phyloP scores from a whole-genome alignment of 2,329 filamentous ascomycete genomes.

The Magnaporthales sp. region DNA sequence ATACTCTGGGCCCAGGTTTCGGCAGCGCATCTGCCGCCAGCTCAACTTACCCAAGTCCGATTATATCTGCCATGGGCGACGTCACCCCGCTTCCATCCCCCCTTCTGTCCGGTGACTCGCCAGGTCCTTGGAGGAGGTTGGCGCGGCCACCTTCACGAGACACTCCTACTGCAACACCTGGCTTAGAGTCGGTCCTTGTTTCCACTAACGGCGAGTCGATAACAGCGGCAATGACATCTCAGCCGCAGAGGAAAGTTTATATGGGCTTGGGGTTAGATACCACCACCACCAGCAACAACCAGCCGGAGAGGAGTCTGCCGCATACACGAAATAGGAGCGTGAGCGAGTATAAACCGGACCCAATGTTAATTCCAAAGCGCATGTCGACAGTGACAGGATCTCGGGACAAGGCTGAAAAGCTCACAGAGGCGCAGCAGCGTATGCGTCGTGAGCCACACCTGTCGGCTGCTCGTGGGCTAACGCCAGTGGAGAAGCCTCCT shows the following conservation, averaged over 20 bases:
- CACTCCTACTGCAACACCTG: constrained; percentile 19
- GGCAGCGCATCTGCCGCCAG: constrained; percentile 47
- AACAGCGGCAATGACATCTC: constrained; percentile 38
- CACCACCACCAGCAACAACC: constrained; percentile 10
- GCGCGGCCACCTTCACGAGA: constrained; percentile 40
- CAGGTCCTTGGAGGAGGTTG: constrained; percentile 56
- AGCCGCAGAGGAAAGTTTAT: constrained; percentile 50
- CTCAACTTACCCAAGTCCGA: constrained; percentile 63
- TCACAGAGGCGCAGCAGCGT: constrained; percentile 25
- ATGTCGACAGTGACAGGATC: constrained; percentile 65
- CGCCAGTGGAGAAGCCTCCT: constrained; percentile 54
- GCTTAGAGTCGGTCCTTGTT: constrained; percentile 38
- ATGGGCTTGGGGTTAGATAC: constrained; percentile 29
- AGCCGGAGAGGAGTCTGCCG: constrained; percentile 17
- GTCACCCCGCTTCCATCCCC: constrained; percentile 74
- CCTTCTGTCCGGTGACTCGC: constrained; percentile 55
- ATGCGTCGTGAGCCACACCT: constrained; percentile 72
- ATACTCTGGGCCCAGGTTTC: constrained; percentile 36
- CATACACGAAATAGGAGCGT: constrained; percentile 73
- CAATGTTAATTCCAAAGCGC: constrained; percentile 58
- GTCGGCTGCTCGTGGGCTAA: constrained; percentile 68
- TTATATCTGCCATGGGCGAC: constrained; percentile 67
- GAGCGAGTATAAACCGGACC: constrained; percentile 79
- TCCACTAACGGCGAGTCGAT: constrained; percentile 43
- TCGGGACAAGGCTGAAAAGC: constrained; percentile 29